A percentile compares a stretch with the other conserved stretches of the same genome.
phyloP scores from a whole-genome alignment of 2,329 filamentous ascomycete genomes.

The Nothopassalora personata region DNA sequence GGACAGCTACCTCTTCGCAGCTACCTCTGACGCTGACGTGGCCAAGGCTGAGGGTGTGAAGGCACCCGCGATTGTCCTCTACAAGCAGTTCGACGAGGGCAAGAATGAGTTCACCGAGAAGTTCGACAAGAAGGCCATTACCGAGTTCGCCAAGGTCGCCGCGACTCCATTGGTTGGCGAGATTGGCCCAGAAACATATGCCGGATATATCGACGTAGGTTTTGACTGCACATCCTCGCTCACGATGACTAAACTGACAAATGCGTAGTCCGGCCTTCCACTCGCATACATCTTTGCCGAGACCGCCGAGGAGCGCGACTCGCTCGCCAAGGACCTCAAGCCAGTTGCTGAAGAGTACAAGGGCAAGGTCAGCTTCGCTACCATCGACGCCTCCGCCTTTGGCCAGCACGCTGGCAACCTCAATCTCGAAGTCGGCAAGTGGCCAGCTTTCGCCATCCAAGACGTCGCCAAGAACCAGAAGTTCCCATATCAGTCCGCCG shows the following conservation, averaged over 20 bases:
- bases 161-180: constrained; percentile 90
- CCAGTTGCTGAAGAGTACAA: constrained; percentile 85
- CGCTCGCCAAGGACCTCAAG: constrained; percentile 72
- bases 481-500: constrained; percentile 66
- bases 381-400: constrained; percentile 90
- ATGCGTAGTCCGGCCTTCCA: constrained; percentile 67
- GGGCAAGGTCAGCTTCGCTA: constrained; percentile 94
- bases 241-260: background rate
- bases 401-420: constrained; percentile 94
- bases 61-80: constrained; percentile 81
- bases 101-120: constrained; percentile 78
- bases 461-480: constrained; percentile 93
- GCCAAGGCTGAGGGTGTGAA: constrained; percentile 87
- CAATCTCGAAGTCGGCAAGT: constrained; percentile 91
- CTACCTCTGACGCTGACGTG: constrained; percentile 73
- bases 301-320: constrained; percentile 79
- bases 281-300: constrained; percentile 98
- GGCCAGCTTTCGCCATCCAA: constrained; percentile 97
- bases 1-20: constrained; percentile 89
- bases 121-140: constrained; percentile 75
- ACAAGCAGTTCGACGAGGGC: constrained; percentile 97
- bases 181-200: constrained; percentile 94
- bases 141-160: constrained; percentile 75
- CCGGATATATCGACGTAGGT: constrained; percentile 78
- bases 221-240: background rate